phyloP scores from a whole-genome alignment of 1,284 basidiomycete species.

The Cronartium quercuum region DNA sequence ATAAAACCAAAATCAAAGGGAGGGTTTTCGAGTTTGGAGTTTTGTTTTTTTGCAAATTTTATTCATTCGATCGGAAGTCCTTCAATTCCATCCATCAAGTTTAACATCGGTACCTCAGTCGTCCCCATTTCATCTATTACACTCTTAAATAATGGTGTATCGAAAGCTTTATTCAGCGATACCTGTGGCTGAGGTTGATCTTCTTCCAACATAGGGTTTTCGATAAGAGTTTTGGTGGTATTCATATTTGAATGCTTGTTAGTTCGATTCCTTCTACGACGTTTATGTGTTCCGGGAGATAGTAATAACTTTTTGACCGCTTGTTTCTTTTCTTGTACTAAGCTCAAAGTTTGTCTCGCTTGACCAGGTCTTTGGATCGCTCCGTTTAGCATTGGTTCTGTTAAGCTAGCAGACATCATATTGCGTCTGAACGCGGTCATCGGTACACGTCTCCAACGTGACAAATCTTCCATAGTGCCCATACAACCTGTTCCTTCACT shows the following conservation, averaged over 20 bases:
- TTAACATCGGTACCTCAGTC: background rate
- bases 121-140: background rate
- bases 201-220: no score
- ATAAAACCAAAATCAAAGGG: background rate
- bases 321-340: background rate
- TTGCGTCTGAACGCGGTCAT: conserved; percentile 45
- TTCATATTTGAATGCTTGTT: no score
- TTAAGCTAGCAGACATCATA: conserved; percentile 4
- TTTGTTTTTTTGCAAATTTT: background rate
- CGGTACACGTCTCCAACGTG: conserved; percentile 46
- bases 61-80: background rate
- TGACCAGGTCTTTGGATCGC: conserved; percentile 1
- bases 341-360: conserved; percentile 6
- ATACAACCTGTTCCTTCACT: background rate
- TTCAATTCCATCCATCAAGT: conserved; percentile 17
- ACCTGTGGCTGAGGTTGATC: background rate
- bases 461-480: conserved; percentile 42
- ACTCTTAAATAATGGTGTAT: conserved; percentile 2
- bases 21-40: background rate
- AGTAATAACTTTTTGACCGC: background rate
- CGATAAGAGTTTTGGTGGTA: no score
- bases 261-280: no score
- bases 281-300: background rate
- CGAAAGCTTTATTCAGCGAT: background rate
- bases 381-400: conserved; percentile 13